Percentiles rank a stretch among this genome's conserved stretches.
These are phyloP conservation scores for Debaryomyces udenii DNA, from an alignment of 1,139 yeast genomes.

Conservation along the genomic window DNA sequence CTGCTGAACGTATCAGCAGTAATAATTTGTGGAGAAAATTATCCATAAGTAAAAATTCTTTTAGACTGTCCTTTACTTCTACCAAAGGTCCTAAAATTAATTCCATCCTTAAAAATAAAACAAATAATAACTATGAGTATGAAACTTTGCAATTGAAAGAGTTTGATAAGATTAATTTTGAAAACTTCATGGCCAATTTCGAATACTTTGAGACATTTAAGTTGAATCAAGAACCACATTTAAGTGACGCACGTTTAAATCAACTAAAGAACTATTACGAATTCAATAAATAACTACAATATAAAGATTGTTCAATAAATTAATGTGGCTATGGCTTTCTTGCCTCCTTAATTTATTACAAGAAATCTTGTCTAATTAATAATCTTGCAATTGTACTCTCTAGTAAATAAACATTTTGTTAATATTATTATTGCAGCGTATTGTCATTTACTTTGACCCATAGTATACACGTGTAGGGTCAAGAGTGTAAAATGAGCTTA, in stretches of 20 bases:
- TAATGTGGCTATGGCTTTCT: too few relatives aligned
- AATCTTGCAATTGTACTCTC: too few relatives aligned
- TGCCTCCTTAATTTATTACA: too few relatives aligned
- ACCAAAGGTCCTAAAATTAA: slow-evolving; percentile 5
- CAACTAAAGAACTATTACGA: slow-evolving; percentile 25
- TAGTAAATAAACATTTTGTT: too few relatives aligned
- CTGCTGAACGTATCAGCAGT: neutral
- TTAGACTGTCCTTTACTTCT: neutral
- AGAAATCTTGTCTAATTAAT: too few relatives aligned
- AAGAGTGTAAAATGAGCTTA: too few relatives aligned
- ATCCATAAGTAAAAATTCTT: slow-evolving; percentile 4
- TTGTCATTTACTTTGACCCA: too few relatives aligned
- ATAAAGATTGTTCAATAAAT: too few relatives aligned
- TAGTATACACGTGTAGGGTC: too few relatives aligned
- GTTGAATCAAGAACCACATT: slow-evolving; percentile 19
- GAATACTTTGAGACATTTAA: slow-evolving; percentile 24
- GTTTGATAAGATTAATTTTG: slow-evolving; percentile 22
- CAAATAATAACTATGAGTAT: slow-evolving; percentile 24
- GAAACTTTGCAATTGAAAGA: slow-evolving; percentile 21
- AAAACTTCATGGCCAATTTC: slow-evolving; percentile 23
- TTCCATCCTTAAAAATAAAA: slow-evolving; percentile 27
- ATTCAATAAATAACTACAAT: neutral
- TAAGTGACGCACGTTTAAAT: slow-evolving; percentile 20
- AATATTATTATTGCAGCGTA: too few relatives aligned
- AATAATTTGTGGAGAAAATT: slow-evolving; percentile 9